Base-by-base conservation (phyloP, 352 stramenopile species). In the Phytophthora aleatoria region DNA sequence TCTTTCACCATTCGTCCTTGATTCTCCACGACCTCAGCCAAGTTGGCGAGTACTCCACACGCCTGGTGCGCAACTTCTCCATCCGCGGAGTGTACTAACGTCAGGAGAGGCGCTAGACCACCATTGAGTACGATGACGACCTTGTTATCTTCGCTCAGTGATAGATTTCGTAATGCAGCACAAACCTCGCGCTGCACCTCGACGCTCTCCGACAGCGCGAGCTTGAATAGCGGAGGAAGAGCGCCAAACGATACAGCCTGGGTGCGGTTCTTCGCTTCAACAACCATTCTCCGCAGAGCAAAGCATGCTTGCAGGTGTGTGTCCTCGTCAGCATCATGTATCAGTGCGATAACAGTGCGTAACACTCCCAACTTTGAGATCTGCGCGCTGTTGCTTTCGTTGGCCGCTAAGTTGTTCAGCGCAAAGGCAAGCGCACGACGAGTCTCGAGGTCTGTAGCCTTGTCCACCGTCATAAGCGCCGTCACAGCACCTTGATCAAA, bases 1-100 rank as follows among this genome's bases (percentile, higher is more conserved):
- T 95, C 78, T 39, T 98, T 91, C 4, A 99, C 95, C 96, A 99
- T 98, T 11, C 79, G 70, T 16, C 90, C 85, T 65, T 99, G 96
- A 73, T 99, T 99, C 64, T 98, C 94, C 36, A 97, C 77, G 1
- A 96, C 86, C 73, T 98, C 94, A 1, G 94, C 94, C 9, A 98
- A 75, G 56, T 98, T 98, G 2, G 95, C 95, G 2, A 98, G 81
- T 4, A 98, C 89, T 24, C 94, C 92, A 33, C 84, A 91, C 0
- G 85, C 79, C 61, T 98, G 93, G 57, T 98, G 95, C 3, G 91
- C 87, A 3, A 97, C 87, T 72, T 98, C 94, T 36, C 78, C 79
- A 64, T 98, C 95, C 6, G 87, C 77, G 10, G 87, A 96, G 67
- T 98, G 92, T 3, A 97, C 75, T 6, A 98, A 86, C 6, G 93